Conservation (phyloP, 2,329 filamentous ascomycete species). For the Arthrobotrys entomopaga region DNA sequence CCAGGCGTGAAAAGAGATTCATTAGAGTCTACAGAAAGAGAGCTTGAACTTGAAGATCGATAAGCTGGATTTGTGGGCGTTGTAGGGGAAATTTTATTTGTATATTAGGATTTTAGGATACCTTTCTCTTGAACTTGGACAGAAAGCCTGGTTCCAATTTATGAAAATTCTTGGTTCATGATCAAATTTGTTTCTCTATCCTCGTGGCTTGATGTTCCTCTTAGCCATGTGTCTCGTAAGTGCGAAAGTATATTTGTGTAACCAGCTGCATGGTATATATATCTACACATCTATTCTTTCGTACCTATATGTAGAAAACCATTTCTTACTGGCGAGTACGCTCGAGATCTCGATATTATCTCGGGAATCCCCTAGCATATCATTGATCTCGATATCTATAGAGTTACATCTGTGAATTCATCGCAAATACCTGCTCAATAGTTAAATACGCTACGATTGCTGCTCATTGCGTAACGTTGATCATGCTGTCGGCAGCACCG, state of each 20-base stretch:
- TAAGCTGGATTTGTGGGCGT: conserved; percentile 4
- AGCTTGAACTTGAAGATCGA: conserved; percentile 8
- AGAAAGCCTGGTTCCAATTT: conserved; percentile 39
- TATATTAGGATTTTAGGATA: conserved; percentile 36
- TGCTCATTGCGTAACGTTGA: too few species aligned
- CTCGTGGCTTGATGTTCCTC: not conserved
- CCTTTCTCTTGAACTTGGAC: conserved; percentile 31
- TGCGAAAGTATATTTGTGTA: not conserved
- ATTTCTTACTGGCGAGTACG: not conserved
- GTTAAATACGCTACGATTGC: too few species aligned
- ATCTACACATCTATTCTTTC: too few species aligned
- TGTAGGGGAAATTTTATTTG: conserved; percentile 27
- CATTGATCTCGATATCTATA: too few species aligned
- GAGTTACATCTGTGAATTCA: too few species aligned
- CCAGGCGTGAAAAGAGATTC: conserved; percentile 35
- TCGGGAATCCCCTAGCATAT: not conserved
- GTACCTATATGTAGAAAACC: too few species aligned
- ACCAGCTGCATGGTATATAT: too few species aligned
- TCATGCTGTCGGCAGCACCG: too few species aligned
- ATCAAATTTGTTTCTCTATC: conserved; percentile 8
- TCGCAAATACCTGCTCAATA: too few species aligned
- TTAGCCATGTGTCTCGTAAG: not conserved
- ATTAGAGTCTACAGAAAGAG: conserved; percentile 43
- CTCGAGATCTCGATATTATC: not conserved
- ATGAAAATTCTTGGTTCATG: conserved; percentile 43